Percentiles rank a stretch among this genome's conserved stretches.
phyloP scores from a whole-genome alignment of 2,329 filamentous ascomycete species.

The Esteya vermicola region DNA sequence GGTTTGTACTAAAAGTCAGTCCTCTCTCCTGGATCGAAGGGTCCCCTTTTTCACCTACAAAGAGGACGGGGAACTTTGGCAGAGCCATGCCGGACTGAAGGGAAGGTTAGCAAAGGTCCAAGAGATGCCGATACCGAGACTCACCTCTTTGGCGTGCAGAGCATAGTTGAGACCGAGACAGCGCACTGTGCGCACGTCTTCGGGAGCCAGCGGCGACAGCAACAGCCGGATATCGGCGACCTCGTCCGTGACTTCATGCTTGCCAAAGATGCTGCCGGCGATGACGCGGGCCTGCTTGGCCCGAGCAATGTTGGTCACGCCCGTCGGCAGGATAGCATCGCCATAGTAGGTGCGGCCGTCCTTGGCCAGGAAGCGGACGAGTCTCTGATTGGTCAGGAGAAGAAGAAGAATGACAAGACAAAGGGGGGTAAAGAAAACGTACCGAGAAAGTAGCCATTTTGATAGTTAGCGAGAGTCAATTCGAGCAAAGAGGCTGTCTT shows the following conservation, averaged over 20 bases:
- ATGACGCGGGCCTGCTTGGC: slow-evolving; percentile 48
- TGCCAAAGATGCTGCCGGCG: slow-evolving; percentile 50
- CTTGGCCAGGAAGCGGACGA: slow-evolving; percentile 59
- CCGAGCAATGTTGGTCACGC: slow-evolving; percentile 45
- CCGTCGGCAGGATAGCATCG: slow-evolving; percentile 53
- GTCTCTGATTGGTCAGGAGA: slow-evolving; percentile 31
- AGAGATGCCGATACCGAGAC: no score
- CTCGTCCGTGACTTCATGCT: slow-evolving; percentile 48
- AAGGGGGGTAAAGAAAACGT: not conserved
- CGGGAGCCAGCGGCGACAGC: slow-evolving; percentile 47
- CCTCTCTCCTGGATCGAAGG: not conserved
- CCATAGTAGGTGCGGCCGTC: slow-evolving; percentile 60
- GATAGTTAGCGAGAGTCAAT: not conserved
- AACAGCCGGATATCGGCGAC: slow-evolving; percentile 40
- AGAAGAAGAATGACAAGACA: no score
- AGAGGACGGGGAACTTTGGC: slow-evolving; percentile 58
- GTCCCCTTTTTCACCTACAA: slow-evolving; percentile 41
- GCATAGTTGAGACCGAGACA: slow-evolving; percentile 61
- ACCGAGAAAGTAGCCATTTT: slow-evolving; percentile 14
- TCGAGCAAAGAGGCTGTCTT: no score
- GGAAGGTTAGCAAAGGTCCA: not conserved
- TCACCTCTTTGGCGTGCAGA: slow-evolving; percentile 54
- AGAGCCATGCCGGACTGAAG: slow-evolving; percentile 44
- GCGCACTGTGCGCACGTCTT: slow-evolving; percentile 51
- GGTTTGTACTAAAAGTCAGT: slow-evolving; percentile 43